Percentiles rank a stretch among this genome's conserved stretches.
phyloP scores from a whole-genome alignment of 139 green algal genomes.

The Nannochloris sp. region DNA sequence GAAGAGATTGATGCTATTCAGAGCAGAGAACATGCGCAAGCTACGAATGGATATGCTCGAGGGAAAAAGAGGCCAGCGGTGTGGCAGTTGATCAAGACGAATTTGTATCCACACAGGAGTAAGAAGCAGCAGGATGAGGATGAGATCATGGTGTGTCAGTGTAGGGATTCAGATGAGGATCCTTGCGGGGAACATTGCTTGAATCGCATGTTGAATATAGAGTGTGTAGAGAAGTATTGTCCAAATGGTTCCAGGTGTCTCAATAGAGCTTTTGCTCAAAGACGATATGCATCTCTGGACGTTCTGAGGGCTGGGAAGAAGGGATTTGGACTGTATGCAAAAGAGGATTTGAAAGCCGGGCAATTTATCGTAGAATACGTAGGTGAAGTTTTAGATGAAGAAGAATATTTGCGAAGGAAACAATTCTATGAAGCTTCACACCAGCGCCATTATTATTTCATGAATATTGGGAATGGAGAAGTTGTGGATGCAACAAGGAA shows the following conservation, averaged over 20 bases:
- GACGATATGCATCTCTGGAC: constrained; percentile 72
- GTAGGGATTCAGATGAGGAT: constrained; percentile 36
- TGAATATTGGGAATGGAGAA: constrained; percentile 94
- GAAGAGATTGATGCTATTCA: constrained; percentile 67
- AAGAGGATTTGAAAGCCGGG: constrained; percentile 61
- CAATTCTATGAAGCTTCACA: constrained; percentile 66
- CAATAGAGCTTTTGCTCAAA: constrained; percentile 85
- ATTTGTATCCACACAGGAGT: constrained; percentile 70
- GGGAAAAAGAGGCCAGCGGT: constrained; percentile 45
- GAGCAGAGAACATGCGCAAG: neutral
- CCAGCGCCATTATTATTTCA: constrained; percentile 98
- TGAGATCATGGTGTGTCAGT: constrained; percentile 93
- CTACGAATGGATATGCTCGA: neutral
- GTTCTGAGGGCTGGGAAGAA: constrained; percentile 72
- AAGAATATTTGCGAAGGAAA: constrained; percentile 80
- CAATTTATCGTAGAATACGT: constrained; percentile 97
- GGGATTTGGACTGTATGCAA: constrained; percentile 79
- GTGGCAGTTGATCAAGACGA: constrained; percentile 71
- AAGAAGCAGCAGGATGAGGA: constrained; percentile 76
- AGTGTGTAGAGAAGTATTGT: constrained; percentile 84
- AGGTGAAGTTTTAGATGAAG: constrained; percentile 93
- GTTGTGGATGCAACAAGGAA: constrained; percentile 90
- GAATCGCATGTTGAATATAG: constrained; percentile 89
- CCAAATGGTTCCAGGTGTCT: constrained; percentile 78
- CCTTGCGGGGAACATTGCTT: constrained; percentile 87